Evolutionary conservation across 179 eudicot genomes (phyloP).

Genomic region (Dionaea muscipula): DNA sequence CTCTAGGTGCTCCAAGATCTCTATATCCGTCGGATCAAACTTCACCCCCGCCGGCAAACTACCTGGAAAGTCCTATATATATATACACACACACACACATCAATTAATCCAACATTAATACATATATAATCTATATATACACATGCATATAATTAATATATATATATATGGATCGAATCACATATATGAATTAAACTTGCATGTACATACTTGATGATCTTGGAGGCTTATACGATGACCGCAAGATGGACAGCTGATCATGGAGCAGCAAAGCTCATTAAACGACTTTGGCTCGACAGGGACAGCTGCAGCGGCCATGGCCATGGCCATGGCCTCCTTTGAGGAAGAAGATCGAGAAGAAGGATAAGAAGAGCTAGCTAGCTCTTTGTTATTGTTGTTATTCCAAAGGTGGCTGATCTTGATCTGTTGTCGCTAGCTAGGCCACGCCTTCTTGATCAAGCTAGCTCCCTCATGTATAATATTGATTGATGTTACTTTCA

Average conservation of each 20-base stretch:
- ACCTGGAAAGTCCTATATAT: slow-evolving; percentile 49
- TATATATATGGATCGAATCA: too few relatives aligned
- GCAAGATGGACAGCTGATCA: slow-evolving; percentile 70
- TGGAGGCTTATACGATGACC: slow-evolving; percentile 39
- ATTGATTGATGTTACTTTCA: too few relatives aligned
- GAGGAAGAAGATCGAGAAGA: slow-evolving; percentile 10
- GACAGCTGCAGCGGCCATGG: not conserved
- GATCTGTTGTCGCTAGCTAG: too few relatives aligned
- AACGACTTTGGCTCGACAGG: slow-evolving; percentile 1
- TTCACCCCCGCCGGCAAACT: slow-evolving; percentile 92
- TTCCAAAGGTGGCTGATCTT: too few relatives aligned
- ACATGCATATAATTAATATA: not conserved
- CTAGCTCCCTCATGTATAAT: too few relatives aligned
- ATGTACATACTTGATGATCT: slow-evolving; percentile 19
- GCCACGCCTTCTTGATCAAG: too few relatives aligned
- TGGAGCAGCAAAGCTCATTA: slow-evolving; percentile 14
- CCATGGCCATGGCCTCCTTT: slow-evolving; percentile 8
- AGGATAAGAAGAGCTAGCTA: slow-evolving; percentile 9
- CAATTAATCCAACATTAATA: not conserved
- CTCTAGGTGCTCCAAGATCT: slow-evolving; percentile 67
- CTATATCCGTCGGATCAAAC: slow-evolving; percentile 83
- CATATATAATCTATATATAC: not conserved
- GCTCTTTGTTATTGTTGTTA: not conserved
- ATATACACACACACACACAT: not conserved
- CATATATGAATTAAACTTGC: not conserved